These are phyloP conservation scores for Cyanidioschyzon merolae DNA, from an alignment of 23 red algal genomes.

Conservation along the genomic window DNA sequence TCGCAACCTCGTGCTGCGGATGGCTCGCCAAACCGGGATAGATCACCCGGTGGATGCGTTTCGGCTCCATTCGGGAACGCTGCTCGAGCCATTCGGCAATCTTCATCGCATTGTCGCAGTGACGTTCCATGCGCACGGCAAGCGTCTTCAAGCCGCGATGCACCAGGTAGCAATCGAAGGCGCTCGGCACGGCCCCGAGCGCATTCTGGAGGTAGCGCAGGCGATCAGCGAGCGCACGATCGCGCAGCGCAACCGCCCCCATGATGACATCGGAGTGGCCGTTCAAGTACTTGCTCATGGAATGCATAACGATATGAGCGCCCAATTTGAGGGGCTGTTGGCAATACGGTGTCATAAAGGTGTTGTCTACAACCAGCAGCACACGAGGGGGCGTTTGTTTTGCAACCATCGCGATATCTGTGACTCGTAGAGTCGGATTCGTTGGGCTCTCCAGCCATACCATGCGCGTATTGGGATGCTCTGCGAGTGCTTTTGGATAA, in stretches of 20 bases:
- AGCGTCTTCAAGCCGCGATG: slow-evolving; percentile 40
- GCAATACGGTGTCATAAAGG: slow-evolving; percentile 36
- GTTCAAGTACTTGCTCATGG: slow-evolving; percentile 41
- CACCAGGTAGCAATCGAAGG: slow-evolving; percentile 41
- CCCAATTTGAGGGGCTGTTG: slow-evolving; percentile 32
- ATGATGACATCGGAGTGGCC: slow-evolving; percentile 50
- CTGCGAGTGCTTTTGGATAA: background rate
- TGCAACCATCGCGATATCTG: slow-evolving; percentile 31
- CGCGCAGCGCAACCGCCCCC: slow-evolving; percentile 22
- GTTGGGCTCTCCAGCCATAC: slow-evolving; percentile 43
- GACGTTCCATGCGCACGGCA: slow-evolving; percentile 25
- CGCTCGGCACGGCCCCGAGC: slow-evolving; percentile 30
- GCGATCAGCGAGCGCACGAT: slow-evolving; percentile 15
- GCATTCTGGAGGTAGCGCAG: slow-evolving; percentile 37
- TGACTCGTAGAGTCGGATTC: slow-evolving; percentile 38
- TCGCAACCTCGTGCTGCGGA: slow-evolving; percentile 29
- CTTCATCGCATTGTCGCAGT: slow-evolving; percentile 23
- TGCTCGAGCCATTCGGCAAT: slow-evolving; percentile 22
- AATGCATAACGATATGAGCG: slow-evolving; percentile 28
- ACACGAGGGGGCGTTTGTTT: background rate
- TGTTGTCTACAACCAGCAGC: slow-evolving; percentile 45
- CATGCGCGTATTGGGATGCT: slow-evolving; percentile 16
- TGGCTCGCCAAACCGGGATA: slow-evolving; percentile 31
- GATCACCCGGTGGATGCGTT: slow-evolving; percentile 18
- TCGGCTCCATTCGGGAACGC: background rate